Conservation (phyloP, 768 basidiomycete genomes). For the Dacryopinax spathularia region DNA sequence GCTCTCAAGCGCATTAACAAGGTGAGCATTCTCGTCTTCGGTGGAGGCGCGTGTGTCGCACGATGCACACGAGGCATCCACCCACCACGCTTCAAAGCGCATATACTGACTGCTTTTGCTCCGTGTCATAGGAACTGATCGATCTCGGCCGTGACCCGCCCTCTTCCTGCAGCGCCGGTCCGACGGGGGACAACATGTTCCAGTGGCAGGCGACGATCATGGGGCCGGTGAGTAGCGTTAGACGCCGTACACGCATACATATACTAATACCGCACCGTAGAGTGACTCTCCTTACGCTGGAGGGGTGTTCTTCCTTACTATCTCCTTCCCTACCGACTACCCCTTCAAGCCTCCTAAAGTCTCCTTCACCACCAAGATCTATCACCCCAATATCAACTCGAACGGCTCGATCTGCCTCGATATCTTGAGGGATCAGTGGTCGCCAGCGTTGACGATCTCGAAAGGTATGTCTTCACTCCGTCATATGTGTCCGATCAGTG, state of each 20-base stretch:
- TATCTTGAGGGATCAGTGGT: constrained; percentile 98
- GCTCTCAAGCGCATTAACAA: constrained; percentile 99
- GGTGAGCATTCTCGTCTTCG: constrained; percentile 33
- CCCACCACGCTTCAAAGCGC: not conserved
- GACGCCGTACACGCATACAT: constrained; percentile 18
- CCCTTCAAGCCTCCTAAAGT: constrained; percentile 99
- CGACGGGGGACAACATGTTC: constrained; percentile 96
- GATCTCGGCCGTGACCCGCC: constrained; percentile 99
- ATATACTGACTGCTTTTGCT: not conserved
- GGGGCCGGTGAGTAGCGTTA: constrained; percentile 66
- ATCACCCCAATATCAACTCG: constrained; percentile 99
- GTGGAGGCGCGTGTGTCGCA: not conserved
- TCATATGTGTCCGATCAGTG: not conserved
- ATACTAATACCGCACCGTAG: constrained; percentile 29
- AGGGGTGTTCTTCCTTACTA: constrained; percentile 96
- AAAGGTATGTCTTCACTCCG: constrained; percentile 50
- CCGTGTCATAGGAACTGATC: constrained; percentile 69
- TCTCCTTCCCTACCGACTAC: constrained; percentile 92
- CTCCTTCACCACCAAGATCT: constrained; percentile 98
- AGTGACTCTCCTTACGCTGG: constrained; percentile 96
- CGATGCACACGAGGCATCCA: constrained; percentile 8
- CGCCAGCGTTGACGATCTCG: constrained; percentile 94
- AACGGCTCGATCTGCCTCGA: constrained; percentile 98
- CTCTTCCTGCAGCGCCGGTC: constrained; percentile 97
- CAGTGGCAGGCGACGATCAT: constrained; percentile 99